Evolutionary conservation across 257 asterid species (phyloP), one percentile per base, ranked within the genome.

Genomic region (Nicotiana sylvestris): DNA sequence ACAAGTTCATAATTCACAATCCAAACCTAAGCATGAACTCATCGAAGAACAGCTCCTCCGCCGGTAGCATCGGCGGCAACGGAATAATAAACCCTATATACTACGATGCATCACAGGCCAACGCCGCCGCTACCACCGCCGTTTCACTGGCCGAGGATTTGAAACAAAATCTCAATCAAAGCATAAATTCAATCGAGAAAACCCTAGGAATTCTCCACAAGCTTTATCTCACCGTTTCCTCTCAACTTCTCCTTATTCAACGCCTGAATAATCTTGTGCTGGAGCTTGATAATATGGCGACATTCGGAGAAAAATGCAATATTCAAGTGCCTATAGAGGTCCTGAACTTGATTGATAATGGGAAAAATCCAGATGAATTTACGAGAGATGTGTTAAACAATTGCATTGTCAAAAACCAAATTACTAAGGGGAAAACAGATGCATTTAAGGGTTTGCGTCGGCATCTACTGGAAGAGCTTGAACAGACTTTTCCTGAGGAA

Each of bases 301-400:
- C 86, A 88, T 86, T 88, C 21, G 98, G 93, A 0, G 98, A 93
- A 5, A 94, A 93, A 81, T 93, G 95, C 81, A 87, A 87, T 84
- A 94, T 96, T 84, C 99, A 92, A 85, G 95, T 96, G 61, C 99
- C 98, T 4, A 84, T 87, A 88, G 95, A 93, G 81, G 97, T 94
- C 85, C 90, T 94, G 27, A 89, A 93, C 88, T 91, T 96, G 87
- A 93, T 94, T 53, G 99, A 96, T 87, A 98, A 96, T 68, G 98
- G 99, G 89, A 91, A 94, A 89, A 96, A 94, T 82, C 99, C 98
- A 18, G 97, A 94, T 88, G 97, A 96, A 83, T 93, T 89, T 81
- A 93, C 98, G 0, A 87, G 93, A 85, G 94, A 91, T 76, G 88
- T 93, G 85, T 85, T 93, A 86, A 92, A 88, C 81, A 83, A 88